Base-by-base conservation (phyloP, 2,329 filamentous ascomycete genomes). In the Claviceps purpurea region DNA sequence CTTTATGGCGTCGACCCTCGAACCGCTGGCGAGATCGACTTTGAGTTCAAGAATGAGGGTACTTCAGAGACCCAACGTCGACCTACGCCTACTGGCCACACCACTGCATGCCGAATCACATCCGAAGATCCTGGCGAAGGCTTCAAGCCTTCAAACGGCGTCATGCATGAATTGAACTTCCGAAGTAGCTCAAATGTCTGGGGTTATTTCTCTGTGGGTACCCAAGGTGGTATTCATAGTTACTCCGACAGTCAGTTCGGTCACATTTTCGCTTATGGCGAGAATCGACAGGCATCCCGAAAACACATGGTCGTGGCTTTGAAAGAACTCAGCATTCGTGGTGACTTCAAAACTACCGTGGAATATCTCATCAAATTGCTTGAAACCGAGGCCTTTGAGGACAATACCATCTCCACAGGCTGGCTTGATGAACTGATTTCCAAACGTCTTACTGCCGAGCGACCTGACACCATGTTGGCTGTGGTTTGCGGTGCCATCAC, bases 131-230 rank as follows among this genome's bases (percentile, higher is more conserved):
- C 93, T 10, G 93, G 94, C 63, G 93, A 98, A 77, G 93, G 93
- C 50, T 98, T 98, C 82, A 98, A 98, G 80, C 93, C 93, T 54
- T 98, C 93, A 46, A 95, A 91, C 64, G 93, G 93, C 82, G 95
- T 91, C 50, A 94, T 98, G 82, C 93, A 97, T 74, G 93, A 98
- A 66, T 76, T 98, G 65, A 98, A 98, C 78, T 98, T 98, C 82
- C 82, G 93, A 66, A 94, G 87, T 75, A 95, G 89, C 68, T 97
- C 93, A 57, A 98, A 98, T 61, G 93, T 97, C 52, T 98, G 93
- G 93, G 93, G 93, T 78, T 98, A 98, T 73, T 98, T 98, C 82
- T 98, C 93, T 50, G 93, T 98, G 68, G 88, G 90, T 74, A 93
- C 90, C 10, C 85, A 89, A 52, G 91, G 90, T 73, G 90, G 90